Evolutionary conservation across 1,284 basidiomycete genomes (phyloP).

Genomic region (Ganoderma boninense): DNA sequence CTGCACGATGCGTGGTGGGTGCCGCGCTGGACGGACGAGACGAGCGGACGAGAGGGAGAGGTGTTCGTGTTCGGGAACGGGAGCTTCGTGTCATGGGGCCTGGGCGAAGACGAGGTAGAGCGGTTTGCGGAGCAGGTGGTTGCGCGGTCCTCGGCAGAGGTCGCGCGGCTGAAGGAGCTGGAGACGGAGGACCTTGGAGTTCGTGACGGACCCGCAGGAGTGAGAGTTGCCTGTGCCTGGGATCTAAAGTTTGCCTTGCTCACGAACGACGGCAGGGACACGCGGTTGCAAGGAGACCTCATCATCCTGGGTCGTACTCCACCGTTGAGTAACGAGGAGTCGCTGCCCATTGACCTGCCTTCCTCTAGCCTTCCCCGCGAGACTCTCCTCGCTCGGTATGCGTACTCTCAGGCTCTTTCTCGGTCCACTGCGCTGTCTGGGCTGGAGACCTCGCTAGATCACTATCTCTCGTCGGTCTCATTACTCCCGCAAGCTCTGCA

Average conservation of each 20-base stretch:
- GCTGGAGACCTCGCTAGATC: conserved; percentile 83
- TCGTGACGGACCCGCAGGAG: conserved; percentile 89
- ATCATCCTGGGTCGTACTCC: conserved; percentile 85
- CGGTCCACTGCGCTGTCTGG: conserved; percentile 87
- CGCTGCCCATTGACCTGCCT: conserved; percentile 53
- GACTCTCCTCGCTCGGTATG: conserved; percentile 85
- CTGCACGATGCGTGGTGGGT: conserved; percentile 83
- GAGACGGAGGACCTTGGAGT: conserved; percentile 93
- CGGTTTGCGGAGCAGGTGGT: conserved; percentile 75
- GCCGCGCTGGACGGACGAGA: conserved; percentile 64
- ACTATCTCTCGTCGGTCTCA: conserved; percentile 84
- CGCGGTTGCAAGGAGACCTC: conserved; percentile 87
- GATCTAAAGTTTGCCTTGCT: not conserved
- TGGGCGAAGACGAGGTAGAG: conserved; percentile 81
- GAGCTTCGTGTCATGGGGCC: conserved; percentile 88
- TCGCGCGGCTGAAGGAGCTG: conserved; percentile 69
- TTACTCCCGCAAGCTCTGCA: conserved; percentile 78
- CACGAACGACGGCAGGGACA: conserved; percentile 59
- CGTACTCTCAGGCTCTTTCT: conserved; percentile 89
- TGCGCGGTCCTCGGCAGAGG: conserved; percentile 61
- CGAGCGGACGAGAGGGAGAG: conserved; percentile 77
- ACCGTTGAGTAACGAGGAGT: conserved; percentile 54
- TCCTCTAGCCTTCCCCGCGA: conserved; percentile 62
- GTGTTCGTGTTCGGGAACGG: conserved; percentile 89
- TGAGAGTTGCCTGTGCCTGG: conserved; percentile 50